Evolutionary conservation across 192 early-diverging fungal genomes (phyloP).

Genomic region (Coemansia sp.): DNA sequence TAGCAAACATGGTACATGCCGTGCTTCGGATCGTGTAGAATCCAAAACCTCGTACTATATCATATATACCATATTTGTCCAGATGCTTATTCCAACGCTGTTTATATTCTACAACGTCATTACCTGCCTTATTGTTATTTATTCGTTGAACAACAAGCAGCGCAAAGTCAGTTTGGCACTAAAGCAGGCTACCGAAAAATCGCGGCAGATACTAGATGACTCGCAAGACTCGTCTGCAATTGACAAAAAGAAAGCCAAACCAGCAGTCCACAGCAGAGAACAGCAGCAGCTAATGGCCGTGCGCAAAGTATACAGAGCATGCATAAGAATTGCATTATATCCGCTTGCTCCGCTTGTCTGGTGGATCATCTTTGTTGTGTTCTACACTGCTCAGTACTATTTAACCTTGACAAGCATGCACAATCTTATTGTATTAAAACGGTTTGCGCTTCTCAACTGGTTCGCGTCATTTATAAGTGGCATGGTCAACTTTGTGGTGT

Average conservation of each 20-base stretch:
- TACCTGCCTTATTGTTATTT: slow-evolving; percentile 13
- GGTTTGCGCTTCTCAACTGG: slow-evolving; percentile 11
- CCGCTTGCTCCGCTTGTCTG: slow-evolving; percentile 24
- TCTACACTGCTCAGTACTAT: slow-evolving; percentile 22
- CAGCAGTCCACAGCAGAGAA: slow-evolving; percentile 15
- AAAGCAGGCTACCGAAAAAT: slow-evolving; percentile 4
- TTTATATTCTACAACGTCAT: slow-evolving; percentile 33
- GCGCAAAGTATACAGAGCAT: slow-evolving; percentile 29
- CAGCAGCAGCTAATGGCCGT: slow-evolving; percentile 22
- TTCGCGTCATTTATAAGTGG: slow-evolving; percentile 8
- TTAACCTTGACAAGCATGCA: slow-evolving; percentile 19
- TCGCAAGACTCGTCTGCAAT: background rate
- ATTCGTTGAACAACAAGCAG: slow-evolving; percentile 27
- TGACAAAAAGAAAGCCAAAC: too few species aligned
- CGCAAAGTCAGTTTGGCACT: slow-evolving; percentile 15
- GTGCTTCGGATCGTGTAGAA: slow-evolving; percentile 13
- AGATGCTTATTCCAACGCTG: slow-evolving; percentile 17
- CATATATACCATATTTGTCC: slow-evolving; percentile 10
- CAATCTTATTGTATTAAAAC: slow-evolving; percentile 9
- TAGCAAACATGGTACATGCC: slow-evolving; percentile 13
- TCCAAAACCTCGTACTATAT: slow-evolving; percentile 18
- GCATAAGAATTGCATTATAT: slow-evolving; percentile 44
- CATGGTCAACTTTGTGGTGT: slow-evolving; percentile 30
- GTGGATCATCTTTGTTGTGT: slow-evolving; percentile 15
- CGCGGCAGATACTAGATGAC: slow-evolving; percentile 6